A percentile compares a stretch with the other conserved stretches of the same genome.
Conservation (phyloP, 208 protist genomes). For the Trypanosoma congolense region DNA sequence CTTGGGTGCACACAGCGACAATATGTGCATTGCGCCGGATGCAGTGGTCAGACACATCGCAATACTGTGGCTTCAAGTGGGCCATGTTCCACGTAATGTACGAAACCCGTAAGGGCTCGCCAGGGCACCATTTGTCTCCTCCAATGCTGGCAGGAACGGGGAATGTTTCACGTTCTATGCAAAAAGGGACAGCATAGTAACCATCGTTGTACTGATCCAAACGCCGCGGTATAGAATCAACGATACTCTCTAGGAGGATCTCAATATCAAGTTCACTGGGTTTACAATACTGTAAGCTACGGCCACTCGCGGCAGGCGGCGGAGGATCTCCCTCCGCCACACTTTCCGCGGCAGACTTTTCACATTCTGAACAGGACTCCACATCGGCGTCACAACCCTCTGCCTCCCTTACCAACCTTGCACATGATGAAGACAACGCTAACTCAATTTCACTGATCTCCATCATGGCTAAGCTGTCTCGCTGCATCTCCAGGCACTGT, state of each 20-base stretch:
- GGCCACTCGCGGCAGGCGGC: too few relatives aligned
- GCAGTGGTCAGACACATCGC: constrained; percentile 51
- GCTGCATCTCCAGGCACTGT: too few relatives aligned
- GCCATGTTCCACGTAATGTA: constrained; percentile 87
- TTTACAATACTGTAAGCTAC: not conserved
- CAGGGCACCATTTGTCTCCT: constrained; percentile 57
- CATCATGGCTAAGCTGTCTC: too few relatives aligned
- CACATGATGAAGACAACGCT: too few relatives aligned
- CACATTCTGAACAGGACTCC: too few relatives aligned
- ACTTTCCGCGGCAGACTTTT: too few relatives aligned
- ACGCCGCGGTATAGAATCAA: not conserved
- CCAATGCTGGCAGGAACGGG: constrained; percentile 39
- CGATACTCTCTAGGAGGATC: not conserved
- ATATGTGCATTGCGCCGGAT: constrained; percentile 81
- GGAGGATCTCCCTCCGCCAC: too few relatives aligned
- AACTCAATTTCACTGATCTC: too few relatives aligned
- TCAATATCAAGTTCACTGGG: not conserved
- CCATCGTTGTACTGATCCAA: constrained; percentile 36
- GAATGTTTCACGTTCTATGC: constrained; percentile 56
- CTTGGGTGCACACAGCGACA: constrained; percentile 76
- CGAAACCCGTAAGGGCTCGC: constrained; percentile 62
- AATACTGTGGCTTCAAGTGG: constrained; percentile 29
- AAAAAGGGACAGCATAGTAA: constrained; percentile 26
- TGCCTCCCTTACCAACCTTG: too few relatives aligned
- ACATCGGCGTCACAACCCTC: too few relatives aligned